A percentile compares a stretch with the other conserved stretches of the same genome.
Evolutionary conservation across 148 eudicot species (phyloP).

Genomic region (Amaranthus hypochondriacus): DNA sequence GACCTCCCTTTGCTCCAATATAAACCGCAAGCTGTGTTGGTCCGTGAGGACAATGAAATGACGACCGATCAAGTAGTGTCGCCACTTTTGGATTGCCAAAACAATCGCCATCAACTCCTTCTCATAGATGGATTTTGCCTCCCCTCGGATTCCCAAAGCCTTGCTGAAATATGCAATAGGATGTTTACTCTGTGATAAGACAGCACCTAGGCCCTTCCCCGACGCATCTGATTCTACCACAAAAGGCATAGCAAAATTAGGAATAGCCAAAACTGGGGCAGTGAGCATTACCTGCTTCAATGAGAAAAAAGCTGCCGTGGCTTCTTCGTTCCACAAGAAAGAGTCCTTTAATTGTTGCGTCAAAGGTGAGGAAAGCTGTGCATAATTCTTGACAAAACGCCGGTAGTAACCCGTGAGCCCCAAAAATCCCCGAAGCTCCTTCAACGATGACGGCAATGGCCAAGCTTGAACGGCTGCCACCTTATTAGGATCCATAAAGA

Average conservation of each 20-base stretch:
- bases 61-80: not conserved
- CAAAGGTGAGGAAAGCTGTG: not conserved
- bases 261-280: not conserved
- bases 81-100: not conserved
- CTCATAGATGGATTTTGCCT: no score
- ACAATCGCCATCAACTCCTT: not conserved
- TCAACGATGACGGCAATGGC: not conserved
- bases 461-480: not conserved
- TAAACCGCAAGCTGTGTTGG: not conserved
- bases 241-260: not conserved
- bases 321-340: not conserved
- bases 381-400: not conserved
- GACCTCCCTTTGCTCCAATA: not conserved
- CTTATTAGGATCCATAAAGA: not conserved
- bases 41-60: not conserved
- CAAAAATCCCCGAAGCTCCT: not conserved
- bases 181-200: no score
- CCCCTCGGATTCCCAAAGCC: no score
- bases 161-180: no score
- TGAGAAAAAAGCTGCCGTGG: not conserved
- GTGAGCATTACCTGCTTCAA: constrained; percentile 9
- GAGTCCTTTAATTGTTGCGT: not conserved
- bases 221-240: constrained; percentile 8
- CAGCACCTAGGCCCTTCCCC: no score
- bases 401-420: not conserved